Conservation (phyloP, 2,329 filamentous ascomycete genomes). For the Grosmannia huntii region DNA sequence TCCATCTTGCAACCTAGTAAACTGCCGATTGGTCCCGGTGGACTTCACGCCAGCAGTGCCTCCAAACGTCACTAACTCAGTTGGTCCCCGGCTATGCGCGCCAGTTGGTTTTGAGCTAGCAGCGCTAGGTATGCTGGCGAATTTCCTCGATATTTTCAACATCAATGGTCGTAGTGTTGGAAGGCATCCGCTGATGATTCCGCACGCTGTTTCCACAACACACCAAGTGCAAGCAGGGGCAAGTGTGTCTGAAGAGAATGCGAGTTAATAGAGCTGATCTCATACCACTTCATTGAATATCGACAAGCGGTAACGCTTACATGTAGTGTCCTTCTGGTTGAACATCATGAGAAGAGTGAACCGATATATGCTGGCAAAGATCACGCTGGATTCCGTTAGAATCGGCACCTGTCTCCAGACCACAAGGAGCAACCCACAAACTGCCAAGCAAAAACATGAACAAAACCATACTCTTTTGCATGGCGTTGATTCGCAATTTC, state of each 20-base stretch:
- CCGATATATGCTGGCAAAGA: slow-evolving; percentile 16
- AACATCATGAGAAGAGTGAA: slow-evolving; percentile 20
- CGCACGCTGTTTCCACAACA: slow-evolving; percentile 20
- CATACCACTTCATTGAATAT: no score
- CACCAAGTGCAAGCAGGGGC: slow-evolving; percentile 20
- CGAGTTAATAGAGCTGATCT: background rate
- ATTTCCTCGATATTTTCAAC: slow-evolving; percentile 6
- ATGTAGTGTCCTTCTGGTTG: slow-evolving; percentile 15
- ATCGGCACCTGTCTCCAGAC: background rate
- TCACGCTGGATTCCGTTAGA: slow-evolving; percentile 11
- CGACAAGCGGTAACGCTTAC: background rate
- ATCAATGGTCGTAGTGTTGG: slow-evolving; percentile 26
- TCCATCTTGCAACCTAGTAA: background rate
- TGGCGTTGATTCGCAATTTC: slow-evolving; percentile 11
- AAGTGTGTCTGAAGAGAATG: slow-evolving; percentile 12
- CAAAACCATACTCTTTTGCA: slow-evolving; percentile 13
- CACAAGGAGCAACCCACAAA: slow-evolving; percentile 18
- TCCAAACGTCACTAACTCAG: background rate
- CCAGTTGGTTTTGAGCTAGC: background rate
- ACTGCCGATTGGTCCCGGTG: background rate
- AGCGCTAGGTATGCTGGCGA: slow-evolving; percentile 5
- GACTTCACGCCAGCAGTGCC: background rate
- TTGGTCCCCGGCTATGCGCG: background rate
- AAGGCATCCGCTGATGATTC: slow-evolving; percentile 28
- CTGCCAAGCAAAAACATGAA: slow-evolving; percentile 21